Evolutionary conservation across 345 rosid species (phyloP).

Genomic region (Lenwebbia sp.): DNA sequence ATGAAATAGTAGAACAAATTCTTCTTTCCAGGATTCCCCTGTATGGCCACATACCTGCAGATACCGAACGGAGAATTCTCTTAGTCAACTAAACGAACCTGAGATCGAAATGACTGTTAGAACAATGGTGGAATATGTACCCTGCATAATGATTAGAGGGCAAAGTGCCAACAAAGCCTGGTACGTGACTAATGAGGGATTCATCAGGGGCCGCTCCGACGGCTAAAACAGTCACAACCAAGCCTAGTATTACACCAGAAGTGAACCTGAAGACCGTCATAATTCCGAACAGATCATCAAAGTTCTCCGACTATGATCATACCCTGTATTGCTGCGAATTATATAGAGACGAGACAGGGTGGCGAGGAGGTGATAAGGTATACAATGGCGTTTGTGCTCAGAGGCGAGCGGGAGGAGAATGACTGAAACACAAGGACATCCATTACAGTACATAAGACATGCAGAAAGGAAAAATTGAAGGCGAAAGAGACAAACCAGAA

Average conservation of each 20-base stretch:
- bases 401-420: background rate
- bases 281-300: background rate
- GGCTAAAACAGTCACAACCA: background rate
- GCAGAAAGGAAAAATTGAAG: background rate
- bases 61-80: background rate
- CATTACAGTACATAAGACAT: background rate
- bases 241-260: background rate
- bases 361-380: background rate
- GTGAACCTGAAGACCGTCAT: background rate
- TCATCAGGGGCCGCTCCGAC: conserved; percentile 13
- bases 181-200: conserved; percentile 14
- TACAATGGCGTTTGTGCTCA: background rate
- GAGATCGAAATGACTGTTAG: background rate
- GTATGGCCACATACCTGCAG: conserved; percentile 22
- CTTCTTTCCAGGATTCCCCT: conserved; percentile 11
- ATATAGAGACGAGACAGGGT: background rate
- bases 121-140: background rate
- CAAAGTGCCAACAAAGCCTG: conserved; percentile 22
- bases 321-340: background rate
- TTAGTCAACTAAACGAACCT: background rate
- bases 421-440: background rate
- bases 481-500: background rate
- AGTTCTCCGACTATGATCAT: background rate
- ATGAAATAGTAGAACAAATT: conserved; percentile 29
- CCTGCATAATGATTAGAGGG: conserved; percentile 31